Evolutionary conservation across 768 basidiomycete species (phyloP).

Genomic region (Pleurotus citrinopileatus): DNA sequence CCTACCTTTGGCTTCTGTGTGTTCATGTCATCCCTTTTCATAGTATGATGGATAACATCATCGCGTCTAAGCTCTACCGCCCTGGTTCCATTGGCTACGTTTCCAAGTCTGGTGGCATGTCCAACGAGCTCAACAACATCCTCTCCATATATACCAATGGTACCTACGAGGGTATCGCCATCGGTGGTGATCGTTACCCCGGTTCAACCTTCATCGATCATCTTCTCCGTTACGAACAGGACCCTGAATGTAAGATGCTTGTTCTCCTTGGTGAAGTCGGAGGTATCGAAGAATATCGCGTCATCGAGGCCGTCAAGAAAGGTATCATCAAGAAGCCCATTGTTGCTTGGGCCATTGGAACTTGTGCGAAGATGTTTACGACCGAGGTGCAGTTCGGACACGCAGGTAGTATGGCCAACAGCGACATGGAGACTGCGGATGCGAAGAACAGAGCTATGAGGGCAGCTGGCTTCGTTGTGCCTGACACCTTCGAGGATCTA

Average conservation of each 20-base stretch:
- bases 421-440: slow-evolving; percentile 95
- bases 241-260: slow-evolving; percentile 98
- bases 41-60: slow-evolving; percentile 99
- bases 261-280: slow-evolving; percentile 98
- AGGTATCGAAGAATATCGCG: slow-evolving; percentile 98
- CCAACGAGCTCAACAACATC: slow-evolving; percentile 99
- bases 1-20: not conserved
- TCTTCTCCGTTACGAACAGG: slow-evolving; percentile 93
- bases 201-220: slow-evolving; percentile 99
- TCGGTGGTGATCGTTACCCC: slow-evolving; percentile 99
- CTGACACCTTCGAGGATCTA: slow-evolving; percentile 96
- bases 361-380: slow-evolving; percentile 99
- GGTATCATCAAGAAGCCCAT: slow-evolving; percentile 97
- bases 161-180: slow-evolving; percentile 99
- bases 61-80: slow-evolving; percentile 97
- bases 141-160: slow-evolving; percentile 95
- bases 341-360: slow-evolving; percentile 99
- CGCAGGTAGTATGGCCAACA: slow-evolving; percentile 98
- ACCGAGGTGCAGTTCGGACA: slow-evolving; percentile 99
- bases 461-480: slow-evolving; percentile 93
- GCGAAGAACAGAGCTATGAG: slow-evolving; percentile 97
- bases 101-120: slow-evolving; percentile 99
- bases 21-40: not conserved
- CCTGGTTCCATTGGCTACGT: slow-evolving; percentile 97
- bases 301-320: slow-evolving; percentile 94